Percentiles rank a stretch among this genome's conserved stretches.
Conservation (phyloP, 192 early-diverging fungal species). For the Obelidium mucronatum region DNA sequence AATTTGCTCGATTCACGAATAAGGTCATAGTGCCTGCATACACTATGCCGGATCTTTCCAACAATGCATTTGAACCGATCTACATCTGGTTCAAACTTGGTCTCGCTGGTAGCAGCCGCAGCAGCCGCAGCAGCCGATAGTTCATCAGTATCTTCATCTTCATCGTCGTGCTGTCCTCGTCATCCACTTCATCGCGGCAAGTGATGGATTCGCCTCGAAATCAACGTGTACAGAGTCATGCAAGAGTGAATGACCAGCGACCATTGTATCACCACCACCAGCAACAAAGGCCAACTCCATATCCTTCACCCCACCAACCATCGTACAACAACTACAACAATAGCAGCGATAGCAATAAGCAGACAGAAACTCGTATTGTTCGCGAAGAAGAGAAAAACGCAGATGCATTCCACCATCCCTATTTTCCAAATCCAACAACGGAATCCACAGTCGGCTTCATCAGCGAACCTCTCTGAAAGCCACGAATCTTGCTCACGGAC, state of each 20-base stretch:
- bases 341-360: neutral
- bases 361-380: neutral
- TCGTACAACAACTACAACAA: no score
- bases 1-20: constrained; percentile 1
- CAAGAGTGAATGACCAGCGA: no score
- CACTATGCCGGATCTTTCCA: constrained; percentile 15
- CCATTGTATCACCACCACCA: neutral
- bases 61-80: neutral
- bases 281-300: neutral
- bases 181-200: no score
- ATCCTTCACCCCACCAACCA: neutral
- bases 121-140: neutral
- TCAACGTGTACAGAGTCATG: no score
- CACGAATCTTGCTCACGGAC: no score
- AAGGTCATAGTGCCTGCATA: neutral
- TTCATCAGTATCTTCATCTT: neutral
- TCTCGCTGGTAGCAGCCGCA: neutral
- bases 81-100: neutral
- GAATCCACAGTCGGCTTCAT: neutral
- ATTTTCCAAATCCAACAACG: neutral
- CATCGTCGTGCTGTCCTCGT: neutral
- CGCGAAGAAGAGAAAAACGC: neutral
- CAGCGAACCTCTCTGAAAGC: neutral
- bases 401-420: neutral
- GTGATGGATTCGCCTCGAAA: no score